phyloP scores from a whole-genome alignment of 148 eudicot species.

The Diospyros kaki region DNA sequence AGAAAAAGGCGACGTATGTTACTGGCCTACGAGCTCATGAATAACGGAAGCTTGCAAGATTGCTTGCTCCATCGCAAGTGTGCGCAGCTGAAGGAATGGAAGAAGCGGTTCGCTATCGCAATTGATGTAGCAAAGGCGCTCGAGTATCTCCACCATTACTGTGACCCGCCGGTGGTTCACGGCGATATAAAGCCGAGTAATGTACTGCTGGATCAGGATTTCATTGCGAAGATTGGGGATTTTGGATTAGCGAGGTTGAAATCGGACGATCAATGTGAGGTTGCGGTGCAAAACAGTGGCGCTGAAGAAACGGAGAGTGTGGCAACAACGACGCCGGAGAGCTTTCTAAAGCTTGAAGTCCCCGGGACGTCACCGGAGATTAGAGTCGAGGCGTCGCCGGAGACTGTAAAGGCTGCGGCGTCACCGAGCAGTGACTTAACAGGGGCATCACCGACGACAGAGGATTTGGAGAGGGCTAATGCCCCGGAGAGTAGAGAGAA shows the following conservation, averaged over 20 bases:
- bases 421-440: neutral
- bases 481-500: constrained; percentile 44
- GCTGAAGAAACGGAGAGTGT: constrained; percentile 73
- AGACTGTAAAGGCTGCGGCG: constrained; percentile 24
- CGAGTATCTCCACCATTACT: constrained; percentile 63
- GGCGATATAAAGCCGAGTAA: constrained; percentile 98
- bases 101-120: constrained; percentile 41
- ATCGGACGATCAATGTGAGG: constrained; percentile 26
- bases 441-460: constrained; percentile 32
- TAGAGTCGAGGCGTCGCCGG: constrained; percentile 23
- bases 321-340: constrained; percentile 54
- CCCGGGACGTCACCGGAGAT: constrained; percentile 64
- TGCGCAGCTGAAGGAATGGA: constrained; percentile 54
- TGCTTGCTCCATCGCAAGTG: constrained; percentile 58
- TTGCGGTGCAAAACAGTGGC: constrained; percentile 21
- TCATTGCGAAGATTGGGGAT: constrained; percentile 76
- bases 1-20: constrained; percentile 63
- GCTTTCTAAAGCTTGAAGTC: constrained; percentile 34
- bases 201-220: constrained; percentile 53
- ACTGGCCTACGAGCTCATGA: constrained; percentile 81
- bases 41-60: constrained; percentile 83
- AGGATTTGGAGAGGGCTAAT: constrained; percentile 41
- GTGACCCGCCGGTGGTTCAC: constrained; percentile 75
- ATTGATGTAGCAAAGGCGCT: constrained; percentile 68
- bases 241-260: constrained; percentile 84